Conservation (phyloP, 2,329 filamentous ascomycete genomes). For the Fusarium sp. region DNA sequence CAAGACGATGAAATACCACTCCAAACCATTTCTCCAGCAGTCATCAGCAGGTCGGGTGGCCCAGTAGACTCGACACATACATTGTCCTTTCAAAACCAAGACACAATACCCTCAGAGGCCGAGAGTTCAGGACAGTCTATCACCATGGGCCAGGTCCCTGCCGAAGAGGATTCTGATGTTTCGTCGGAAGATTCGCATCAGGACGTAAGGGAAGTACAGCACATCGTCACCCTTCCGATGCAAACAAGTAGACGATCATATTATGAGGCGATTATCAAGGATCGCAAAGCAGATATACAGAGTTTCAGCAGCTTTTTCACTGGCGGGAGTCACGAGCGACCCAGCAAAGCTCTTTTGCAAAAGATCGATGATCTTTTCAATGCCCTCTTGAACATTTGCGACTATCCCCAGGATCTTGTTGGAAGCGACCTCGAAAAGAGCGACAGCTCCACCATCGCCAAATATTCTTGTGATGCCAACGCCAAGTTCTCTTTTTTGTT, state of each 20-base stretch:
- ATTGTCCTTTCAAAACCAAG: slow-evolving; percentile 40
- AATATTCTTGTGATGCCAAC: slow-evolving; percentile 69
- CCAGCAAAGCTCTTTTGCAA: slow-evolving; percentile 57
- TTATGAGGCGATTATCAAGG: slow-evolving; percentile 66
- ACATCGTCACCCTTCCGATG: slow-evolving; percentile 70
- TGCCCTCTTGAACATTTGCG: slow-evolving; percentile 68
- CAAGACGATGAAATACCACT: slow-evolving; percentile 45
- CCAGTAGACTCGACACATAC: slow-evolving; percentile 41
- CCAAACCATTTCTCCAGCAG: slow-evolving; percentile 58
- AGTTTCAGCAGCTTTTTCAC: slow-evolving; percentile 62
- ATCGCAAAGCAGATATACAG: slow-evolving; percentile 61
- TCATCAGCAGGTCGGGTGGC: slow-evolving; percentile 53
- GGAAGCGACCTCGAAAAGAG: slow-evolving; percentile 59
- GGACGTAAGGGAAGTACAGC: slow-evolving; percentile 53
- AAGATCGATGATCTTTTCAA: slow-evolving; percentile 68
- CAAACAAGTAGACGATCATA: slow-evolving; percentile 66
- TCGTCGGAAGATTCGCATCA: slow-evolving; percentile 36
- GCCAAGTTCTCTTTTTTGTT: slow-evolving; percentile 73
- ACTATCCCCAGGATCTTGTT: slow-evolving; percentile 68
- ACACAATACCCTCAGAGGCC: slow-evolving; percentile 32
- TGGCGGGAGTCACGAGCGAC: slow-evolving; percentile 56
- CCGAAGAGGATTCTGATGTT: slow-evolving; percentile 44
- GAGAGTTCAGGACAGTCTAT: slow-evolving; percentile 47
- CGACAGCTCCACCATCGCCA: slow-evolving; percentile 61
- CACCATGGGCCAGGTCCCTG: slow-evolving; percentile 47